Evolutionary conservation across 1,284 basidiomycete genomes (phyloP), one percentile per base, ranked within the genome.

Genomic region (Anthracocystis panici-leucophaei): DNA sequence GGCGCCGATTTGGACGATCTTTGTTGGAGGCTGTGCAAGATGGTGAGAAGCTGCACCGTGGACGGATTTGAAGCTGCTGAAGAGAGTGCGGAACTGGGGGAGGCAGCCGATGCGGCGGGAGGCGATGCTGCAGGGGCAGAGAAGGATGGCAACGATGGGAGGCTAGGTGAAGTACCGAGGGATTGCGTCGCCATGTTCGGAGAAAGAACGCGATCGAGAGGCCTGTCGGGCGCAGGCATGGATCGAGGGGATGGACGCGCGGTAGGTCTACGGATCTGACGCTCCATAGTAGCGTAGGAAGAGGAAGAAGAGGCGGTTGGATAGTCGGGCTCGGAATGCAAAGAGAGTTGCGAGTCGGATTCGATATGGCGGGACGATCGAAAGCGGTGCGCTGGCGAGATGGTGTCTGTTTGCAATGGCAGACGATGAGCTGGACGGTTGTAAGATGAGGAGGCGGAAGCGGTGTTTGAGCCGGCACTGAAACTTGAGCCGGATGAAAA

Each of bases 301-400:
- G 67, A 71, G n/a, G 68, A 52, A 5, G 67, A 61, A 21, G 63
- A 44, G 21, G 35, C 35, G 35, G 68, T 60, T 1, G 67, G 67
- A 48, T 75, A 75, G 53, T 75, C 67, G 18, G 73, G 73, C 41
- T 75, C 73, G 20, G 66, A 70, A 46, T 61, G 67, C 33, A 75
- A 57, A 4, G 72, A 51, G 21, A 75, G 42, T n/a, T 69, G 57
- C 11, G 57, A 38, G 31, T 66, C 64, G 38, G 23, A 31, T 4
- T 61, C 62, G 20, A 38, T 33, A 23, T 67, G 57, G 3, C 70
- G 70, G 0, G 65, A 57, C 3, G 70, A 53, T 12, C 63, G 60
- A 38, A 68, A 59, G 25, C 62, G 57, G 5, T 57, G 64, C 21
- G 64, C 42, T 38, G 65, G 40, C 2, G 73, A 53, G 18, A 61